Evolutionary conservation across 139 green algal species (phyloP), one percentile per base, ranked within the genome.

Genomic region (Tetratostichococcus sp.): DNA sequence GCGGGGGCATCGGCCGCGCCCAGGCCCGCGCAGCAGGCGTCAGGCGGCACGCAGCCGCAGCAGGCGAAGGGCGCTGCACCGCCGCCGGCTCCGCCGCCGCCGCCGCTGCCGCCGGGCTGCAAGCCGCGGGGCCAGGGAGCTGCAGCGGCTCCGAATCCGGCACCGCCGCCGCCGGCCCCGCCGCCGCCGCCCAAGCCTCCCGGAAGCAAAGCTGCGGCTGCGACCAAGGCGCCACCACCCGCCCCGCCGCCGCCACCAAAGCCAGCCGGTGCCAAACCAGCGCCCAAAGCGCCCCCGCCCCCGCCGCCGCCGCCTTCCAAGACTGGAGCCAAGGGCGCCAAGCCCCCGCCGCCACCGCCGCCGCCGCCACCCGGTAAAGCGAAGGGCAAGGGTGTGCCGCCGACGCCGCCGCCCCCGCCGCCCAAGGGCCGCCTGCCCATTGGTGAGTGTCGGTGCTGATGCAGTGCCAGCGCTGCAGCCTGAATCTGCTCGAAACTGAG

Each of bases 331-430:
- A 79, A 79, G 73, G 67, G 35, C 31, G 69, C 35, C 22, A 79
- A 79, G 73, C 17, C 19, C 17, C 22, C 43, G 39, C 32, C 43
- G 21, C 57, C 74, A 1, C 70, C 78, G 28, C 79, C 75, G 34
- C 75, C 75, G 50, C 75, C 83, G 25, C 79, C 83, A n/a, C 71
- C 80, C n/a, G 73, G 80, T 5, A 79, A 77, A 35, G 70, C 72
- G 6, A 74, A 80, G 5, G 70, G n/a, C 1, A 86, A 86, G 67
- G 80, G 59, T 2, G 69, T 74, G 25, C 69, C 80, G 19, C 82
- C 78, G 3, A 77, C 79, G 0, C 84, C 84, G 58, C 82, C 84
- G 4, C 83, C 87, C 6, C 86, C 86, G 23, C 76, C 79, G 25
- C 71, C 79, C 22, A 76, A 72, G 34, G 78, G 78, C 11, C 77